Percentiles rank a stretch among this genome's conserved stretches.
These are phyloP conservation scores for Stachybotrys elegans DNA, from an alignment of 2,329 filamentous ascomycete species.

Conservation along the genomic window DNA sequence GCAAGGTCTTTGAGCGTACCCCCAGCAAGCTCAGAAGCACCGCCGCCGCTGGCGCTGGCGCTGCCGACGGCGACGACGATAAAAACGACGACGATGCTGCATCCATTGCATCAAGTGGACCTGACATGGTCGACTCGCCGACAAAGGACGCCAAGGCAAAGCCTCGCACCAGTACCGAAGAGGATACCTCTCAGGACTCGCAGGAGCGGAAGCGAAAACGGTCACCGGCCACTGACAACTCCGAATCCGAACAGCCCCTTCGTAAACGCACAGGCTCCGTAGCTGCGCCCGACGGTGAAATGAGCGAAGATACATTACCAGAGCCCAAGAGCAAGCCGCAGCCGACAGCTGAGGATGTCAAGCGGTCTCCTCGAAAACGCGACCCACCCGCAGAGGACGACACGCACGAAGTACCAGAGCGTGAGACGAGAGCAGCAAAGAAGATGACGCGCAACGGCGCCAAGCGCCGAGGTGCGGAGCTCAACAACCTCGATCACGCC, in stretches of 20 bases:
- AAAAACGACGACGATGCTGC: constrained; percentile 36
- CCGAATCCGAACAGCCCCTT: constrained; percentile 41
- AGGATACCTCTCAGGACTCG: constrained; percentile 25
- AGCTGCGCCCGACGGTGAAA: constrained; percentile 29
- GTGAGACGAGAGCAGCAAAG: constrained; percentile 28
- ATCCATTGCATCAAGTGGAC: constrained; percentile 33
- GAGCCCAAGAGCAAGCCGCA: constrained; percentile 30
- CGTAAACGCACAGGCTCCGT: constrained; percentile 52
- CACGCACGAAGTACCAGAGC: constrained; percentile 20
- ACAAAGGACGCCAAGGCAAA: constrained; percentile 24
- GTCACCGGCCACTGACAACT: constrained; percentile 37
- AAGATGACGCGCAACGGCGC: constrained; percentile 37
- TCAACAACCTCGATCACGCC: constrained; percentile 17
- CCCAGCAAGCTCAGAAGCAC: constrained; percentile 70
- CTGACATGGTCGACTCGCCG: constrained; percentile 29
- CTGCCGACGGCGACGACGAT: constrained; percentile 30
- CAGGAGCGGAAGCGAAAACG: constrained; percentile 46
- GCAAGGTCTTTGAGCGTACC: constrained; percentile 56
- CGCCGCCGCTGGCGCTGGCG: constrained; percentile 26
- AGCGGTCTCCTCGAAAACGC: constrained; percentile 21
- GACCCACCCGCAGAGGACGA: constrained; percentile 24
- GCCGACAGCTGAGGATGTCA: constrained; percentile 35
- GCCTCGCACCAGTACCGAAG: constrained; percentile 20
- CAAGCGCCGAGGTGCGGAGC: constrained; percentile 28
- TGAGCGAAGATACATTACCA: constrained; percentile 14